These are phyloP conservation scores for Xylariaceae sp. DNA, from an alignment of 2,329 filamentous ascomycete genomes.

Conservation along the genomic window DNA sequence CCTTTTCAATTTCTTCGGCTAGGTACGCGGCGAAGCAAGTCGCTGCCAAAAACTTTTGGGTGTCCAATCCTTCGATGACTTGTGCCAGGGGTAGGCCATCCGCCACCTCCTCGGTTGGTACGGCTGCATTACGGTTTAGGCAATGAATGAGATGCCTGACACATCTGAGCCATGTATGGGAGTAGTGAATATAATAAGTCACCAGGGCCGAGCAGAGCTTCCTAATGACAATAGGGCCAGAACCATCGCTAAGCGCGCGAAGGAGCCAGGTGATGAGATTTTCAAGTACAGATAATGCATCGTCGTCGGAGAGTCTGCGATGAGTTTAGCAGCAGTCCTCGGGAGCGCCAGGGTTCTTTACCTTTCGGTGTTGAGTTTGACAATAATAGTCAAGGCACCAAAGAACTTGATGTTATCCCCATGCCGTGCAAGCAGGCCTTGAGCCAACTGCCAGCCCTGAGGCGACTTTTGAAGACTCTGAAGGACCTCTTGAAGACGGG, in stretches of 20 bases:
- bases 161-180: constrained; percentile 60
- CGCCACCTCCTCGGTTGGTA: constrained; percentile 44
- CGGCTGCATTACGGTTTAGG: constrained; percentile 42
- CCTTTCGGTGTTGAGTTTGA: constrained; percentile 93
- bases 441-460: constrained; percentile 80
- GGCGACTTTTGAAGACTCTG: constrained; percentile 73
- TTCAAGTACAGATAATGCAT: constrained; percentile 53
- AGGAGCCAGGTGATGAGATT: constrained; percentile 60
- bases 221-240: constrained; percentile 57
- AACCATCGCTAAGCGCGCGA: constrained; percentile 44
- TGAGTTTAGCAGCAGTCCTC: constrained; percentile 25
- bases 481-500: constrained; percentile 62
- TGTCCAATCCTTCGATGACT: constrained; percentile 42
- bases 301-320: constrained; percentile 48
- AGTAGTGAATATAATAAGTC: constrained; percentile 68
- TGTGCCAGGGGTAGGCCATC: constrained; percentile 39
- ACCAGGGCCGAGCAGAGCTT: constrained; percentile 75
- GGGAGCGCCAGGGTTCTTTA: constrained; percentile 34
- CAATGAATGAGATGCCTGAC: constrained; percentile 59
- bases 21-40: constrained; percentile 61
- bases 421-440: constrained; percentile 62
- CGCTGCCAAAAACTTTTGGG: constrained; percentile 48
- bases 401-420: constrained; percentile 83
- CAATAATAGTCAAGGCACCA: constrained; percentile 83
- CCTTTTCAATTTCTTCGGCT: constrained; percentile 62